Base-by-base conservation (phyloP, 106 monocot genomes). In the Dendrobium huoshanense region DNA sequence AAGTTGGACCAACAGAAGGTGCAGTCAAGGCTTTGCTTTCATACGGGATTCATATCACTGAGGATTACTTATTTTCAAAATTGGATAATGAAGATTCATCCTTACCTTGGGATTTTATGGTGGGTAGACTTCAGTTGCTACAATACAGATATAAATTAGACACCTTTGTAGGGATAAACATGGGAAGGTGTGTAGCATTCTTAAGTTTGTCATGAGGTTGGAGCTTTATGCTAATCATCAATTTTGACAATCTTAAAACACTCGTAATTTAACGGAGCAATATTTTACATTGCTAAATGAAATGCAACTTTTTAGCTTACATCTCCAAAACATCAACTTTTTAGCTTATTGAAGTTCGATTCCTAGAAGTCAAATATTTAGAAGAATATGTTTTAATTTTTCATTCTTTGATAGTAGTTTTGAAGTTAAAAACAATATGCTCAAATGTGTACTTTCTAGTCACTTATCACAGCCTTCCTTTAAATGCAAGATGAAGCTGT, bases 101-200 rank as follows among this genome's bases (percentile, higher is more conserved):
- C 74, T 68, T 55, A 58, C 40, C 75, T 73, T 94, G 94, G 94
- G 86, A 91, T 54, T 84, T 87, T 77, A 80, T 90, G 17, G 65
- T 89, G 73, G 56, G 85, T 54, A 89, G 96, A 77, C 92, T 97
- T 82, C 88, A 84, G 72, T 80, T 97, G 73, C 83, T 97, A 82
- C 92, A 90, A 78, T 86, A 70, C 56, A 94, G 82, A 83, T 94
- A 97, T 82, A 86, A 81, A 73, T 80, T 97, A 83, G 96, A 97
- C 68, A 97, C 94, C 18, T 97, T 94, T 85, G 47, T 94, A 70
- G 96, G 96, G 44, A 90, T 94, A 80, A 97, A 94, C 78, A 97
- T 94, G 96, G 96, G 96, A 81, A 94, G 96, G 94, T 96, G 55
- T 6, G 79, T 84, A 19, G 0, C 41, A 27, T 82, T 77, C 19